Conservation (phyloP, 2,329 filamentous ascomycete species). For the Alternaria triticina region DNA sequence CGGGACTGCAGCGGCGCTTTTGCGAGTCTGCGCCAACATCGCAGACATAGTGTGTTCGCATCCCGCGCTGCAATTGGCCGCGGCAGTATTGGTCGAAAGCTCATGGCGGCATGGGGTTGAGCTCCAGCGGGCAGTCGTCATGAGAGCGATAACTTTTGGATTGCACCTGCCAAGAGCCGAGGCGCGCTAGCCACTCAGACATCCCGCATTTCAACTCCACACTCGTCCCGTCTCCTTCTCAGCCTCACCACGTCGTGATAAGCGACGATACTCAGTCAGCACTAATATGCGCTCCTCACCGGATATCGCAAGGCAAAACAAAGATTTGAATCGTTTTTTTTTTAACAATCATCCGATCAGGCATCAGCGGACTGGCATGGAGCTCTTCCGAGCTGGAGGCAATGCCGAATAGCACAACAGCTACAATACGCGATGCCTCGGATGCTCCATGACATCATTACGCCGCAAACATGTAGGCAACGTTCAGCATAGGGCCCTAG, state of each 20-base stretch:
- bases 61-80: constrained; percentile 38
- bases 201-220: neutral
- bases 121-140: neutral
- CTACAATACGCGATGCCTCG: neutral
- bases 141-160: constrained; percentile 9
- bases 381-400: neutral
- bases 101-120: constrained; percentile 42
- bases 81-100: constrained; percentile 42
- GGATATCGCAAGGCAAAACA: neutral
- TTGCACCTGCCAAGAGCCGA: constrained; percentile 9
- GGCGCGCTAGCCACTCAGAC: constrained; percentile 6
- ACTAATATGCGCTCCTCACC: neutral
- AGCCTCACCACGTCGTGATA: neutral
- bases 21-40: constrained; percentile 42
- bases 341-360: neutral
- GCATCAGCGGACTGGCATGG: neutral
- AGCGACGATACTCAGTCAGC: neutral
- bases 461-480: neutral
- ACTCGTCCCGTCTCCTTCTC: neutral
- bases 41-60: constrained; percentile 39
- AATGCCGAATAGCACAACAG: neutral
- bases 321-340: neutral
- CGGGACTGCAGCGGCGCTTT: constrained; percentile 27
- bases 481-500: neutral
- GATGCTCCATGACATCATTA: neutral